A percentile compares a stretch with the other conserved stretches of the same genome.
Evolutionary conservation across 2,329 filamentous ascomycete species (phyloP).

Genomic region (Elsinoe arachidis): DNA sequence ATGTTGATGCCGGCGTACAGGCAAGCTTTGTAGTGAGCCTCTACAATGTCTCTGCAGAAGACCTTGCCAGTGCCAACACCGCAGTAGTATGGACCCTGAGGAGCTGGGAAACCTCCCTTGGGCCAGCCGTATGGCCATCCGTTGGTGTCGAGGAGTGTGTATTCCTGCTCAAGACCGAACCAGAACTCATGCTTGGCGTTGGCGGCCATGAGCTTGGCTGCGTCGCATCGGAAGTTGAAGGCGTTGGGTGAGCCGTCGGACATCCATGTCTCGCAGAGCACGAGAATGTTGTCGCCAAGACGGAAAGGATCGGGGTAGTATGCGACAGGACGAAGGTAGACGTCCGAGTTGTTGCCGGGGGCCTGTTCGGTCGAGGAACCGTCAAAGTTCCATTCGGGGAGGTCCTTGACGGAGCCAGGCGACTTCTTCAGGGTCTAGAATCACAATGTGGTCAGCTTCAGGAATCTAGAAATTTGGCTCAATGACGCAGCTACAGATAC

Average conservation of each 20-base stretch:
- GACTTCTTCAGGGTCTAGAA: conserved; percentile 55
- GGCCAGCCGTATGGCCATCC: conserved; percentile 92
- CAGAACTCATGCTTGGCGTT: conserved; percentile 78
- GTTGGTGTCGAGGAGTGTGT: conserved; percentile 79
- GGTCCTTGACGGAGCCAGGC: conserved; percentile 51
- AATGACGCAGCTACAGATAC: conserved; percentile 5
- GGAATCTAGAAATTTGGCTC: not conserved
- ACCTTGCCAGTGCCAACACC: conserved; percentile 97
- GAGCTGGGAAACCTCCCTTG: conserved; percentile 77
- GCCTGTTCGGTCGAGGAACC: conserved; percentile 90
- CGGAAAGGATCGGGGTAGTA: conserved; percentile 91
- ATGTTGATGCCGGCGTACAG: conserved; percentile 86
- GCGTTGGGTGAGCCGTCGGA: conserved; percentile 92
- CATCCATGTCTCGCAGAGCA: conserved; percentile 91
- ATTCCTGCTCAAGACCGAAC: conserved; percentile 98
- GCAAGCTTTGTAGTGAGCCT: conserved; percentile 86
- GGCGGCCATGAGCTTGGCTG: conserved; percentile 78
- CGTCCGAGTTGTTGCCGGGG: conserved; percentile 89
- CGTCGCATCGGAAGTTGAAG: conserved; percentile 95
- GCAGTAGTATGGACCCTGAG: conserved; percentile 94
- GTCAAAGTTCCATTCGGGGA: conserved; percentile 74
- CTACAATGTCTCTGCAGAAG: conserved; percentile 94
- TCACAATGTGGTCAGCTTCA: conserved; percentile 7
- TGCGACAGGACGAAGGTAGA: conserved; percentile 87
- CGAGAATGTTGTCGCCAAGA: conserved; percentile 80